These are phyloP conservation scores for Candida dubliniensis DNA, from an alignment of 1,139 yeast species.

Conservation along the genomic window DNA sequence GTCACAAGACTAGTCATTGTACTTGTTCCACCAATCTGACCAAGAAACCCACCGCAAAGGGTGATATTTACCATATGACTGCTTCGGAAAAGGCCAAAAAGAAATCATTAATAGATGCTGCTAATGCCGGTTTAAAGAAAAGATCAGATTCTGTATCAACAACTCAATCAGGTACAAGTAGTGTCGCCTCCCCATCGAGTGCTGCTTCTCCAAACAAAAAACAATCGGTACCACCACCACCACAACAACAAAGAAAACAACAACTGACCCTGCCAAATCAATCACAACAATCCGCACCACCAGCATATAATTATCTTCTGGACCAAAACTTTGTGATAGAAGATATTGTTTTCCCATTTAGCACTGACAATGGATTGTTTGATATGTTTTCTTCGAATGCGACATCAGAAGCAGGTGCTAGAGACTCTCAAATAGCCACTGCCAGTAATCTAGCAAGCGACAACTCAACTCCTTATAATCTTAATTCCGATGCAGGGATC, in stretches of 20 bases:
- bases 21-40: constrained; percentile 49
- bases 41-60: constrained; percentile 16
- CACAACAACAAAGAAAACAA: constrained; percentile 5
- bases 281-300: constrained; percentile 1
- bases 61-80: constrained; percentile 15
- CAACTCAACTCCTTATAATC: constrained; percentile 4
- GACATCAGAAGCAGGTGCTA: constrained; percentile 6
- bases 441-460: constrained; percentile 5
- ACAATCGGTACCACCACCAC: background rate
- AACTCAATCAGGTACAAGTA: constrained; percentile 6
- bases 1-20: constrained; percentile 56
- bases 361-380: constrained; percentile 28
- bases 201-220: constrained; percentile 4
- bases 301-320: constrained; percentile 1
- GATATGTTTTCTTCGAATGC: constrained; percentile 25
- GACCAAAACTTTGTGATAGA: constrained; percentile 31
- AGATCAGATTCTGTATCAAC: constrained; percentile 8
- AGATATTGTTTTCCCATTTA: constrained; percentile 34
- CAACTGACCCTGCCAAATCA: constrained; percentile 4
- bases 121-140: constrained; percentile 19
- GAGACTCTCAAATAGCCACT: background rate
- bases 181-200: constrained; percentile 12
- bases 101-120: constrained; percentile 25
- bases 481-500: background rate
- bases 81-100: constrained; percentile 31